phyloP scores from a whole-genome alignment of 2,329 filamentous ascomycete species.

The Exophiala spinifera region DNA sequence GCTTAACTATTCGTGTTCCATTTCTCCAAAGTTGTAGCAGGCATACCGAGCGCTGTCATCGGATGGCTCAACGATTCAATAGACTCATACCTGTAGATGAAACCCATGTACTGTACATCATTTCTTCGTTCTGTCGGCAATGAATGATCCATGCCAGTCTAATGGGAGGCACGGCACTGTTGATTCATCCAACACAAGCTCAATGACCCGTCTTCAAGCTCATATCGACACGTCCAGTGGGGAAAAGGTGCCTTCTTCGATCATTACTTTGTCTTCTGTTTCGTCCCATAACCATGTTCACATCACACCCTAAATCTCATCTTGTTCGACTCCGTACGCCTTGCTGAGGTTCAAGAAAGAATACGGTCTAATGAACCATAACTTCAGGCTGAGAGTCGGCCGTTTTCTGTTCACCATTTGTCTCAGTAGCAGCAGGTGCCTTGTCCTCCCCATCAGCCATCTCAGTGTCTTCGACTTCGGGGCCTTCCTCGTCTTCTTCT shows the following conservation, averaged over 20 bases:
- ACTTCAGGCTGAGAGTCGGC: conserved; percentile 39
- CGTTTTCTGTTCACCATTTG: conserved; percentile 30
- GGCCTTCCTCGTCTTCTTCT: conserved; percentile 63
- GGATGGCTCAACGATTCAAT: too few relatives aligned
- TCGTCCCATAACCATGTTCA: conserved; percentile 5
- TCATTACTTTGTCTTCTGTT: conserved; percentile 3
- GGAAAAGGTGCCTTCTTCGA: background rate
- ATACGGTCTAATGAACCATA: conserved; percentile 43
- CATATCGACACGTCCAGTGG: too few relatives aligned
- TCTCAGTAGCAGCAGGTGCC: conserved; percentile 22
- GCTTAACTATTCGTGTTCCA: too few relatives aligned
- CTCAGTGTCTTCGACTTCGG: conserved; percentile 51
- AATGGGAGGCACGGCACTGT: background rate
- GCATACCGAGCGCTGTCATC: too few relatives aligned
- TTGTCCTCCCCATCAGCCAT: conserved; percentile 52
- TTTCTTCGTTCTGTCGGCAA: background rate
- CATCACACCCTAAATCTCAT: background rate
- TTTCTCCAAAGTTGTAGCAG: too few relatives aligned
- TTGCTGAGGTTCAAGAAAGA: conserved; percentile 8
- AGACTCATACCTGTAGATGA: too few relatives aligned
- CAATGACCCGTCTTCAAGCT: background rate
- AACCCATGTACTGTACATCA: too few relatives aligned
- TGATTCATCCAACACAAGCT: background rate
- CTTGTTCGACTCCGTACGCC: conserved; percentile 15
- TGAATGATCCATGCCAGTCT: too few relatives aligned